Percentiles rank a stretch among this genome's conserved stretches.
Conservation (phyloP, 2,329 filamentous ascomycete species). For the Triangularia verruculosa region DNA sequence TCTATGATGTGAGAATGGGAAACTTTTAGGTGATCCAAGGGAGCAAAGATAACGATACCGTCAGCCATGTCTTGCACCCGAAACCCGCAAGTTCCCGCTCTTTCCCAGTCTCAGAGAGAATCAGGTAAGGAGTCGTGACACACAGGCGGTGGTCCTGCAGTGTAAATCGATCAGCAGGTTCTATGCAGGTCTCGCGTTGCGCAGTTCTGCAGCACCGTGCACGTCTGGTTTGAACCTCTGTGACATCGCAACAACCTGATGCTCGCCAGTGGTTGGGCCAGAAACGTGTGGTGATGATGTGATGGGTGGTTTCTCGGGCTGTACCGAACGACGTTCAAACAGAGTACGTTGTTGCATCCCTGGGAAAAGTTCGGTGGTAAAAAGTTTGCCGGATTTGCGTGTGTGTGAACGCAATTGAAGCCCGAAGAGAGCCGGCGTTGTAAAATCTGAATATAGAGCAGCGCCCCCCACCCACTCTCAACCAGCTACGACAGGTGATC, state of each 20-base stretch:
- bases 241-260: background rate
- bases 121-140: background rate
- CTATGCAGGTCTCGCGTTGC: background rate
- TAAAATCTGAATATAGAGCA: background rate
- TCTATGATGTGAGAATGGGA: background rate
- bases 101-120: background rate
- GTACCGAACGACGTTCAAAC: background rate
- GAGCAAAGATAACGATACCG: background rate
- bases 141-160: background rate
- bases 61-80: background rate
- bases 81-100: background rate
- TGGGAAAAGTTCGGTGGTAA: background rate
- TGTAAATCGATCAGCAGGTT: background rate
- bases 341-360: background rate
- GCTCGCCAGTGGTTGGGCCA: background rate
- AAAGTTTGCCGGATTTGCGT: background rate
- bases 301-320: background rate
- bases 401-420: background rate
- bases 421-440: too few species aligned
- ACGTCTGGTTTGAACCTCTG: background rate
- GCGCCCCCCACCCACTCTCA: background rate
- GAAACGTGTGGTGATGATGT: background rate
- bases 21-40: background rate
- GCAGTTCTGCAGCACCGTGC: background rate
- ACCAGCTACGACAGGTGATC: conserved; percentile 19